These are phyloP conservation scores for Lumnitzera racemosa DNA, from an alignment of 345 rosid species.

Conservation along the genomic window DNA sequence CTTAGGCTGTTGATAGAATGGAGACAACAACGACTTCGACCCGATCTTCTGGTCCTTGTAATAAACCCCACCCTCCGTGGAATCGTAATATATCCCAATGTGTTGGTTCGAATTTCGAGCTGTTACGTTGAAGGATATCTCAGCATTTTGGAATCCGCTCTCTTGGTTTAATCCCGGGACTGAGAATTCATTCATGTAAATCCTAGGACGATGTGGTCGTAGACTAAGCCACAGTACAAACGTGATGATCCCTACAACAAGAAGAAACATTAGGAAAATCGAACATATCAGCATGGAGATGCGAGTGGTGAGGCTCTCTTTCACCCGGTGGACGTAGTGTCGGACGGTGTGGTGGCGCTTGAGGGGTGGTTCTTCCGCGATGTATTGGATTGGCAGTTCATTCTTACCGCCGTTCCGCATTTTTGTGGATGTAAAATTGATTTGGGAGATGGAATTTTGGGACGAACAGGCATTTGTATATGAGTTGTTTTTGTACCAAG, in stretches of 20 bases:
- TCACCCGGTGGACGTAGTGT: constrained; percentile 48
- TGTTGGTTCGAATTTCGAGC: constrained; percentile 69
- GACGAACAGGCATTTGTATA: not conserved
- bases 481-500: not conserved
- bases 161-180: constrained; percentile 41
- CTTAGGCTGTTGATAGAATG: constrained; percentile 66
- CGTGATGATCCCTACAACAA: constrained; percentile 32
- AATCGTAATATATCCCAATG: constrained; percentile 48
- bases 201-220: constrained; percentile 83
- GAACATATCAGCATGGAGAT: constrained; percentile 54
- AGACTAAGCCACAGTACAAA: constrained; percentile 79
- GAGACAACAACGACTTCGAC: constrained; percentile 25
- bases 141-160: constrained; percentile 43
- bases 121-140: constrained; percentile 49
- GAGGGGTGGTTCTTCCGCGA: constrained; percentile 5
- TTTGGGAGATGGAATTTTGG: not conserved
- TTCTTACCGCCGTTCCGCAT: constrained; percentile 17
- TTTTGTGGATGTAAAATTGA: not conserved
- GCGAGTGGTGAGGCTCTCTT: constrained; percentile 55
- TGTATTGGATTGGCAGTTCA: constrained; percentile 16
- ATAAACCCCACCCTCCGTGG: constrained; percentile 46
- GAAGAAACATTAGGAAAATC: constrained; percentile 39
- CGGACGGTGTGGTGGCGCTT: constrained; percentile 29
- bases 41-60: constrained; percentile 57
- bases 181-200: constrained; percentile 37